Evolutionary conservation across 345 rosid genomes (phyloP).

Genomic region (Eucalyptus victrix): DNA sequence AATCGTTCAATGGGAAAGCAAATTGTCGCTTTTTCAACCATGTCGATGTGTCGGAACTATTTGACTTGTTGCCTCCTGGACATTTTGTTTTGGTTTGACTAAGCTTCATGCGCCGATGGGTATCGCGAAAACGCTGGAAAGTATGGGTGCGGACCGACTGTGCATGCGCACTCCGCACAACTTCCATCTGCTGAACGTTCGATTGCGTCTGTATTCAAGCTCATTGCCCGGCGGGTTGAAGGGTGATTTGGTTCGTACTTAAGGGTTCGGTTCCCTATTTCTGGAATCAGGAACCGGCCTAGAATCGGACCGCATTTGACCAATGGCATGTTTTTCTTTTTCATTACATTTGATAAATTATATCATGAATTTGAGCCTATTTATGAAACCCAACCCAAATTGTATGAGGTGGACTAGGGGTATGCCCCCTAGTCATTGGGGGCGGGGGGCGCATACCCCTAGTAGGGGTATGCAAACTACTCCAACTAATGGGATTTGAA

Average conservation of each 20-base stretch:
- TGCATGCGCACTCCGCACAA: neutral
- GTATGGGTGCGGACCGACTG: neutral
- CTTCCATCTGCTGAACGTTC: neutral
- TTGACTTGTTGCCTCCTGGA: neutral
- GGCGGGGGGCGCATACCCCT: too few relatives aligned
- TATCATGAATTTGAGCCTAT: too few relatives aligned
- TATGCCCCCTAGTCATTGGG: too few relatives aligned
- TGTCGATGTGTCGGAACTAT: neutral
- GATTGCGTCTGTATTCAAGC: neutral
- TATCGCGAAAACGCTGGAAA: neutral
- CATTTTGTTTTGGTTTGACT: neutral
- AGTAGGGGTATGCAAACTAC: too few relatives aligned
- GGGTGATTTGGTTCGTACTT: too few relatives aligned
- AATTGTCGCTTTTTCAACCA: neutral
- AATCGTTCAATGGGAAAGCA: neutral
- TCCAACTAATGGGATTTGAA: too few relatives aligned
- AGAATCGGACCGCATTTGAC: too few relatives aligned
- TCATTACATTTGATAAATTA: too few relatives aligned
- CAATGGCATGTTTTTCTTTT: too few relatives aligned
- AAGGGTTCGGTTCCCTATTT: too few relatives aligned
- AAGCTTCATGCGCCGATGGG: neutral
- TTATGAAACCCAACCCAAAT: too few relatives aligned
- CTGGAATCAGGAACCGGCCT: fast-evolving
- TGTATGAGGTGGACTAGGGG: neutral
- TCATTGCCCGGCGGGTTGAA: neutral